Evolutionary conservation across 371 early-diverging fungal genomes (phyloP).

Genomic region (Rhizopus delemar): DNA sequence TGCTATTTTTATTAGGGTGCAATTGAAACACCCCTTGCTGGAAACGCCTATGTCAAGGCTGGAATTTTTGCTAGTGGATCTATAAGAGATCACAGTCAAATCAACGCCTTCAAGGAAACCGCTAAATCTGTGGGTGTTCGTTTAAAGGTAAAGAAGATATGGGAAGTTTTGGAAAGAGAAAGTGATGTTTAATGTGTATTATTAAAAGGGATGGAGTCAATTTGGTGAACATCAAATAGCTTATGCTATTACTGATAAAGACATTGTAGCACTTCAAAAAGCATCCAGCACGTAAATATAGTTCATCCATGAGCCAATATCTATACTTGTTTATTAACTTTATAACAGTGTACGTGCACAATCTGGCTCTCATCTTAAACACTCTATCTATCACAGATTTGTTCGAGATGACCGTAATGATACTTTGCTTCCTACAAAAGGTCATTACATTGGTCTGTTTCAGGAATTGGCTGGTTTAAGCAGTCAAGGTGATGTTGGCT

Average conservation of each 20-base stretch:
- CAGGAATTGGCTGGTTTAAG: slow-evolving; percentile 58
- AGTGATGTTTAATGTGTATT: no score
- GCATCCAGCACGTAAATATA: slow-evolving; percentile 70
- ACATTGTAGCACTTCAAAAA: slow-evolving; percentile 60
- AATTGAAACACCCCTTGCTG: slow-evolving; percentile 38
- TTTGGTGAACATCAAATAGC: slow-evolving; percentile 67
- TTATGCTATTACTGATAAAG: slow-evolving; percentile 73
- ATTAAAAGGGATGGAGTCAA: slow-evolving; percentile 37
- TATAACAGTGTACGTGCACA: slow-evolving; percentile 72
- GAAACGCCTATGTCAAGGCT: slow-evolving; percentile 35
- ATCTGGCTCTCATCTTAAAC: slow-evolving; percentile 82
- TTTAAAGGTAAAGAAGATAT: slow-evolving; percentile 25
- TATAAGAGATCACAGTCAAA: slow-evolving; percentile 43
- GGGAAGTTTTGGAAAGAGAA: background rate
- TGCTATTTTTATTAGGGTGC: slow-evolving; percentile 12
- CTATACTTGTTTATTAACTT: background rate
- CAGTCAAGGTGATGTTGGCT: slow-evolving; percentile 79
- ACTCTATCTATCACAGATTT: slow-evolving; percentile 68
- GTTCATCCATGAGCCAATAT: no score
- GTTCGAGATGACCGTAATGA: slow-evolving; percentile 76
- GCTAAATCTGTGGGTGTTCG: slow-evolving; percentile 34
- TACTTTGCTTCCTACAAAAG: slow-evolving; percentile 70
- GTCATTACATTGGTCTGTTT: slow-evolving; percentile 59
- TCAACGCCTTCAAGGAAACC: slow-evolving; percentile 38
- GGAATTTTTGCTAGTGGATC: slow-evolving; percentile 39